Evolutionary conservation across 257 asterid species (phyloP).

Genomic region (Thymus mandschuricus): DNA sequence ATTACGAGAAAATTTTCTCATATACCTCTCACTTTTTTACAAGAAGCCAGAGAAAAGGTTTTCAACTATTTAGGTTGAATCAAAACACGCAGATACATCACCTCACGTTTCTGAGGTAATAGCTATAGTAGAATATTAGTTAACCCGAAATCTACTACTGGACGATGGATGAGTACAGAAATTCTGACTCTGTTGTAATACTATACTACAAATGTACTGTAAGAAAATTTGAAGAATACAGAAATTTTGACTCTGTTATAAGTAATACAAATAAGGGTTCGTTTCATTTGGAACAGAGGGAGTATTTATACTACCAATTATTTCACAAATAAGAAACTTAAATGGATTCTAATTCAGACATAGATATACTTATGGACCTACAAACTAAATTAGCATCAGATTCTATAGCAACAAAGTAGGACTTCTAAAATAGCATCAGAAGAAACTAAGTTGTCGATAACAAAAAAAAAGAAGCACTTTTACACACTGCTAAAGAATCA

Average conservation of each 20-base stretch:
- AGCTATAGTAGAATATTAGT: not conserved
- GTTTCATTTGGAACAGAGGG: too few species aligned
- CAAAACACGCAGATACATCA: not conserved
- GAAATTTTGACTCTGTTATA: too few species aligned
- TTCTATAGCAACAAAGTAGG: not conserved
- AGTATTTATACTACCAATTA: not conserved
- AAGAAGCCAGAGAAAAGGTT: slow-evolving; percentile 3
- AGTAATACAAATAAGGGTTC: too few species aligned
- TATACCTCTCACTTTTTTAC: not conserved
- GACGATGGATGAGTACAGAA: too few species aligned
- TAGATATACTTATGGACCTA: not conserved
- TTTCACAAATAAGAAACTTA: not conserved
- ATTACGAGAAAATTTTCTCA: not conserved
- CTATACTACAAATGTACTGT: not conserved
- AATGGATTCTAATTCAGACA: not conserved
- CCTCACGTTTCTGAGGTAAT: not conserved
- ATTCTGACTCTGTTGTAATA: too few species aligned
- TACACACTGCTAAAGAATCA: too few species aligned
- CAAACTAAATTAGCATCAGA: not conserved
- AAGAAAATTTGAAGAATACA: not conserved
- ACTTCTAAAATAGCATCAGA: not conserved
- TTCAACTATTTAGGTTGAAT: not conserved
- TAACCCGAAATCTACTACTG: too few species aligned
- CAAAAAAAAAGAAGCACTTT: not conserved
- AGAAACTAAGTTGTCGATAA: not conserved